A percentile compares a stretch with the other conserved stretches of the same genome.
Conservation (phyloP, 2,329 filamentous ascomycete species). For the Paraphoma sp. region DNA sequence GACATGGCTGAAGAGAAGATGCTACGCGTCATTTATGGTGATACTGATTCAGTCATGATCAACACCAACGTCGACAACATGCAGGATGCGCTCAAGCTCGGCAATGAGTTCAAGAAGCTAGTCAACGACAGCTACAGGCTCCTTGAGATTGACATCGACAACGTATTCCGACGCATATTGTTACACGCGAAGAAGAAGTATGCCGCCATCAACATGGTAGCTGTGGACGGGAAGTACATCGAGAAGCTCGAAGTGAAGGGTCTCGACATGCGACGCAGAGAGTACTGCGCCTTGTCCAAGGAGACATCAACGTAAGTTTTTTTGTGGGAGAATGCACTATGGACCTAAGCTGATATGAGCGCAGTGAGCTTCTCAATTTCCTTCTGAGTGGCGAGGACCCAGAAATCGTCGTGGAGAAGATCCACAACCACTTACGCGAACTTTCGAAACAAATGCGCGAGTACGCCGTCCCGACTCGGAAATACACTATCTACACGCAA, state of each 20-base stretch:
- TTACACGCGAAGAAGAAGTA: constrained; percentile 99
- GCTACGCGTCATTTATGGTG: constrained; percentile 95
- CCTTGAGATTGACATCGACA: constrained; percentile 97
- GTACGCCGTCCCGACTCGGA: constrained; percentile 73
- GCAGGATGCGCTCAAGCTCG: constrained; percentile 86
- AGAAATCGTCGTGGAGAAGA: constrained; percentile 83
- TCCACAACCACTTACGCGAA: constrained; percentile 91
- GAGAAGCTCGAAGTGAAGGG: constrained; percentile 98
- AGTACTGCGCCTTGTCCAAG: constrained; percentile 95
- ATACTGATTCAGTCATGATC: constrained; percentile 99
- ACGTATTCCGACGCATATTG: constrained; percentile 90
- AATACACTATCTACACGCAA: constrained; percentile 98
- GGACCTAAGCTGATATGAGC: constrained; percentile 12
- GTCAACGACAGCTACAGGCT: constrained; percentile 94
- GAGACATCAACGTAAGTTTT: constrained; percentile 75
- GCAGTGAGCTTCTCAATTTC: constrained; percentile 82
- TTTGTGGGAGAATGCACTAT: neutral
- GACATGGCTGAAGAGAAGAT: constrained; percentile 90
- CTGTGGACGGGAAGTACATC: constrained; percentile 85
- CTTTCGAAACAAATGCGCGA: constrained; percentile 87
- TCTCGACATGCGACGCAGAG: constrained; percentile 95
- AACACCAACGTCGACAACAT: constrained; percentile 97
- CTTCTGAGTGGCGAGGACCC: constrained; percentile 93
- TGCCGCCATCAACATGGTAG: constrained; percentile 91
- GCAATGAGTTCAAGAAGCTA: constrained; percentile 90